phyloP scores from a whole-genome alignment of 345 rosid genomes.

The Iberis pinnata region DNA sequence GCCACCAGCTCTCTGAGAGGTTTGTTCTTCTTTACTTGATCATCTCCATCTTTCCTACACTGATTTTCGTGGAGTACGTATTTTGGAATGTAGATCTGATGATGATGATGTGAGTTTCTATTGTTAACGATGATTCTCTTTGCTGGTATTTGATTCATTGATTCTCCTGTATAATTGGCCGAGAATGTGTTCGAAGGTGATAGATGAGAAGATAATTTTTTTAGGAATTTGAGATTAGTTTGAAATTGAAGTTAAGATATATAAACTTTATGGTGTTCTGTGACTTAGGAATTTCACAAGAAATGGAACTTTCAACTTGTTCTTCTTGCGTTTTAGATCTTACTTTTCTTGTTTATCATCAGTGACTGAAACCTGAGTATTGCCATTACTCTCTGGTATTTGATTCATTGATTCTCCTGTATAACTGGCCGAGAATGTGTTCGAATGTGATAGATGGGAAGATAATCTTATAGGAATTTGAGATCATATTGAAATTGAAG shows the following conservation, averaged over 20 bases:
- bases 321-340: background rate
- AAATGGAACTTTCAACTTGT: background rate
- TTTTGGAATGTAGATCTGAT: background rate
- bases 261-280: too few relatives aligned
- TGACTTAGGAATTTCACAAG: background rate
- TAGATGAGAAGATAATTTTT: too few relatives aligned
- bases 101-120: background rate
- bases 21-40: constrained; percentile 23
- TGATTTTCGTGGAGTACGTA: too few relatives aligned
- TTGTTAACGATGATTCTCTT: too few relatives aligned
- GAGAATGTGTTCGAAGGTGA: too few relatives aligned
- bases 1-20: constrained; percentile 99
- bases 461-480: background rate
- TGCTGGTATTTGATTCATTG: too few relatives aligned
- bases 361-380: background rate
- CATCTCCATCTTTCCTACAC: constrained; percentile 7
- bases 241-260: background rate
- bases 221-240: background rate
- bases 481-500: background rate
- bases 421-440: too few relatives aligned
- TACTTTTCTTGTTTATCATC: background rate
- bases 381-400: background rate
- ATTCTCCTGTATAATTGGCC: too few relatives aligned
- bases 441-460: too few relatives aligned
- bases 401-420: too few relatives aligned